These are phyloP conservation scores for Hymenotorrendiella dingleyae DNA, from an alignment of 2,329 filamentous ascomycete species.

Conservation along the genomic window DNA sequence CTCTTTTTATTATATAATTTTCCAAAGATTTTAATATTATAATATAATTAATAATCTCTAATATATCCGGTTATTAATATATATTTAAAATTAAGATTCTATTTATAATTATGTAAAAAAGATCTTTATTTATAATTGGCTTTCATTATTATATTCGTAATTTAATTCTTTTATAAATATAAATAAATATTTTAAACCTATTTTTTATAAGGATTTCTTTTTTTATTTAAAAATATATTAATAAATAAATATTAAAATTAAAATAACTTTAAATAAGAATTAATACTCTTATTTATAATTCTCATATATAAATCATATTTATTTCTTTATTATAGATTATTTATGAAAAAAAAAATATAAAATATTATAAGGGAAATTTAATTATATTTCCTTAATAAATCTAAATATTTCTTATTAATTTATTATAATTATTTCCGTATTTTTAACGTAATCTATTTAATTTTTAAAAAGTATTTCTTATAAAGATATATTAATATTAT, in stretches of 20 bases:
- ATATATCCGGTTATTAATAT: not conserved
- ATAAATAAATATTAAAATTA: not conserved
- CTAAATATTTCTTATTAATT: too few species aligned
- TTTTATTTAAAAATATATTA: not conserved
- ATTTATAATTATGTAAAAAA: not conserved
- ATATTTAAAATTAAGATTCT: not conserved
- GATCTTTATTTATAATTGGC: not conserved
- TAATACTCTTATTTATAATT: not conserved
- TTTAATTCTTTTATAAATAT: not conserved
- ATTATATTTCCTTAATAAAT: too few species aligned
- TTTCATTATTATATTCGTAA: not conserved
- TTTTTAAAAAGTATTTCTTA: not conserved
- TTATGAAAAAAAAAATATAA: not conserved
- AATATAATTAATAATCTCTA: not conserved
- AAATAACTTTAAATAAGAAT: not conserved
- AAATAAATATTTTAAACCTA: not conserved
- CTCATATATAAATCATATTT: too few species aligned
- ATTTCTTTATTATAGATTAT: not conserved
- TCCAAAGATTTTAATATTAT: not conserved
- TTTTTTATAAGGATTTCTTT: not conserved
- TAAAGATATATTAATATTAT: not conserved
- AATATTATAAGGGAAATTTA: too few species aligned
- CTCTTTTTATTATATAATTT: not conserved
- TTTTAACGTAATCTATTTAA: not conserved
- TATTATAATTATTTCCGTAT: too few species aligned